Conservation (phyloP, 331 rosid genomes). For the Malus hybrid region DNA sequence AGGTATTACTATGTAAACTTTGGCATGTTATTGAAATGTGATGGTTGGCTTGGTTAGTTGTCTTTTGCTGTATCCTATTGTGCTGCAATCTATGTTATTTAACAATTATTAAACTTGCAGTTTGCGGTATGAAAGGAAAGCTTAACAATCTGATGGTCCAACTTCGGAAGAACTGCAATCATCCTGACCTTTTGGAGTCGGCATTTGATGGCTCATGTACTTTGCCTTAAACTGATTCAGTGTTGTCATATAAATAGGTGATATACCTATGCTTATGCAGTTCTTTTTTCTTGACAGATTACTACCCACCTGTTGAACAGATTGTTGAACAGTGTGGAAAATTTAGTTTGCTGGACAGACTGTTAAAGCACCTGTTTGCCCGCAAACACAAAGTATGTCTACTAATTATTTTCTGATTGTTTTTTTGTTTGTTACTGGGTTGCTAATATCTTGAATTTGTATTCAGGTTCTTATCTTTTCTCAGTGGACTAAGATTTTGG, state of each 20-base stretch:
- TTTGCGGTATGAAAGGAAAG: slow-evolving; percentile 12
- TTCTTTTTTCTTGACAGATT: slow-evolving; percentile 30
- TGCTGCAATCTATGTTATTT: neutral
- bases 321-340: slow-evolving; percentile 84
- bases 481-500: slow-evolving; percentile 84
- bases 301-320: slow-evolving; percentile 73
- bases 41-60: neutral
- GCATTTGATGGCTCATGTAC: slow-evolving; percentile 56
- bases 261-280: slow-evolving; percentile 2
- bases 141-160: slow-evolving; percentile 70
- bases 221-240: neutral
- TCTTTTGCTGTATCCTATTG: neutral
- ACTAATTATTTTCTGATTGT: neutral
- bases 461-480: slow-evolving; percentile 82
- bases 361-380: slow-evolving; percentile 53
- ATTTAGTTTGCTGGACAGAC: slow-evolving; percentile 67
- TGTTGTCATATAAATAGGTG: slow-evolving; percentile 2
- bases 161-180: slow-evolving; percentile 94
- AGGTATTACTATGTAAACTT: neutral
- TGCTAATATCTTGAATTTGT: slow-evolving; percentile 20
- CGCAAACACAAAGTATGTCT: slow-evolving; percentile 67
- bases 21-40: neutral
- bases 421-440: slow-evolving; percentile 11
- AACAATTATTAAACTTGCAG: slow-evolving; percentile 32
- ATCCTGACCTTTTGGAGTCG: slow-evolving; percentile 81